Conservation (phyloP, 768 basidiomycete genomes). For the Boletus subcaerulescens region DNA sequence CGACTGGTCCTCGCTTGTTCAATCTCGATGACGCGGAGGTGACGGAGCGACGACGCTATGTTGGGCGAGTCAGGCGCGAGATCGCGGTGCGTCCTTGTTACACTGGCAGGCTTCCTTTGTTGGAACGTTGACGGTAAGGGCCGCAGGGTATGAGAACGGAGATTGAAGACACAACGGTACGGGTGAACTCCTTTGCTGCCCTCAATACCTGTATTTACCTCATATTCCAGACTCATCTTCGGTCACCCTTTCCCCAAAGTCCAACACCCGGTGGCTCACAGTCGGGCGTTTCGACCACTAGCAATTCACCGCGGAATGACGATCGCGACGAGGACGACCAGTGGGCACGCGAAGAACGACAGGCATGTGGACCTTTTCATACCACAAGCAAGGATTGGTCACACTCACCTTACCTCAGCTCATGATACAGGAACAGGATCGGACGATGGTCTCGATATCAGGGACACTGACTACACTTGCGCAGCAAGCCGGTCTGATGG, state of each 20-base stretch:
- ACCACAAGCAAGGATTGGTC: neutral
- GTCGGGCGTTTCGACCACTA: conserved; percentile 9
- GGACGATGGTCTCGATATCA: conserved; percentile 81
- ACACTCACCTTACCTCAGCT: conserved; percentile 45
- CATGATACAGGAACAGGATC: conserved; percentile 86
- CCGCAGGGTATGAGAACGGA: conserved; percentile 71
- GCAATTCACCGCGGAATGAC: conserved; percentile 13
- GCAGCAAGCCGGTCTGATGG: conserved; percentile 93
- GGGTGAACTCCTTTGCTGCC: neutral
- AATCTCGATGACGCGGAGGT: conserved; percentile 81
- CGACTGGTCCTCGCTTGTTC: conserved; percentile 78
- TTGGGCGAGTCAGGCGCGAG: conserved; percentile 68
- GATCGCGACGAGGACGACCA: conserved; percentile 65
- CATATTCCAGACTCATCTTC: conserved; percentile 6
- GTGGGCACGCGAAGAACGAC: conserved; percentile 86
- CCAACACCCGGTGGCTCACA: conserved; percentile 20
- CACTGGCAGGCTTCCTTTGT: conserved; percentile 4
- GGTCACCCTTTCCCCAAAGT: conserved; percentile 13
- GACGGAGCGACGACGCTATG: conserved; percentile 68
- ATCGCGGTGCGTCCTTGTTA: conserved; percentile 62
- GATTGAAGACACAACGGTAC: conserved; percentile 35
- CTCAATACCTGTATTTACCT: neutral
- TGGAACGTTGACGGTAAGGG: conserved; percentile 37
- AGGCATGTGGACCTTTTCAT: conserved; percentile 42
- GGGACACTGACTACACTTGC: conserved; percentile 83